Evolutionary conservation across 2,329 filamentous ascomycete genomes (phyloP).

Genomic region (Microsporum ferrugineum): DNA sequence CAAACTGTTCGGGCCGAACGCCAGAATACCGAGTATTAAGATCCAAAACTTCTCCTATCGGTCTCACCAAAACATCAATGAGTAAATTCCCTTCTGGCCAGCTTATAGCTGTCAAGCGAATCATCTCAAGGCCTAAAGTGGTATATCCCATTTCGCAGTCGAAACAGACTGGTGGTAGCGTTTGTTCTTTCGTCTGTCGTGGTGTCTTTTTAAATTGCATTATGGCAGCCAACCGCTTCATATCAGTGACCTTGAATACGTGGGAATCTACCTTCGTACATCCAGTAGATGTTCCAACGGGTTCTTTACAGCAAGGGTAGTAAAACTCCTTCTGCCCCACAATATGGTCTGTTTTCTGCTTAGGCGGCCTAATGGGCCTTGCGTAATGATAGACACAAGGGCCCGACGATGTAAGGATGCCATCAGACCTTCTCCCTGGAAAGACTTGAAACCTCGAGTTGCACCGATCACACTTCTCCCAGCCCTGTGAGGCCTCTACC

Average conservation of each 20-base stretch:
- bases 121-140: constrained; percentile 71
- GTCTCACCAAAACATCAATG: constrained; percentile 74
- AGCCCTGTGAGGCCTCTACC: constrained; percentile 57
- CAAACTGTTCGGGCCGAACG: constrained; percentile 65
- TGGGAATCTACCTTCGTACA: constrained; percentile 63
- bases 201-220: constrained; percentile 76
- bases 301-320: constrained; percentile 69
- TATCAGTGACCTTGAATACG: constrained; percentile 73
- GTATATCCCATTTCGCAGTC: constrained; percentile 99
- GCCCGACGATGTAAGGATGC: constrained; percentile 65
- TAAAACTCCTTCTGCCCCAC: constrained; percentile 48
- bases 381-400: constrained; percentile 72
- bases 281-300: constrained; percentile 59
- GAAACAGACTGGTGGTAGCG: constrained; percentile 54
- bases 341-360: constrained; percentile 43
- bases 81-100: constrained; percentile 70
- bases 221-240: constrained; percentile 62
- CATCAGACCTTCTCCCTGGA: constrained; percentile 65
- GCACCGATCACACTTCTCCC: constrained; percentile 84
- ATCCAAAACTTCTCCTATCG: constrained; percentile 73
- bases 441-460: constrained; percentile 81
- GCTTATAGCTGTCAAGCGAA: constrained; percentile 75
- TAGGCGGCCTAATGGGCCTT: constrained; percentile 49
- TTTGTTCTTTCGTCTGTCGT: constrained; percentile 21
- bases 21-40: constrained; percentile 89